phyloP scores from a whole-genome alignment of 495 filamentous ascomycete genomes.

The Sphaerosporella brunnea region DNA sequence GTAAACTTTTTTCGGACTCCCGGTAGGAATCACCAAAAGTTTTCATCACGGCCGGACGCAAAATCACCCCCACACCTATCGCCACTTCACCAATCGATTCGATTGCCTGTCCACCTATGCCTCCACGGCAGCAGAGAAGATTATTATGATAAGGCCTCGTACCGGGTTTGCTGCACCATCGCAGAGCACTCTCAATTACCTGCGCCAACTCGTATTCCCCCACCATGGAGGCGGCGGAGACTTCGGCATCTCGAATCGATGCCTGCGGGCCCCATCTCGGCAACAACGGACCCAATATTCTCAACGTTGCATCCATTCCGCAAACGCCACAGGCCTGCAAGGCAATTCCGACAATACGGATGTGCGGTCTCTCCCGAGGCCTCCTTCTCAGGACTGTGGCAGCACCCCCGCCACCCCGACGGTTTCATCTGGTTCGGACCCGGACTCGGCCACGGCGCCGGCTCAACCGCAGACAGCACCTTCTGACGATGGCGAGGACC shows the following conservation, averaged over 20 bases:
- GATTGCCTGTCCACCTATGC: constrained; percentile 2
- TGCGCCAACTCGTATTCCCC: constrained; percentile 20
- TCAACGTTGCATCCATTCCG: neutral
- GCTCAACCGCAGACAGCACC: too few relatives aligned
- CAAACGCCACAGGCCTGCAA: neutral
- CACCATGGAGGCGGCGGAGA: neutral
- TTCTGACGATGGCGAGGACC: too few relatives aligned
- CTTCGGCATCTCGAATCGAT: neutral
- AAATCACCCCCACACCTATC: neutral
- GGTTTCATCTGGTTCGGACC: too few relatives aligned
- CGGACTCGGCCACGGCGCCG: too few relatives aligned
- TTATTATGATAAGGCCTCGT: constrained; percentile 9
- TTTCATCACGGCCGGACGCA: neutral
- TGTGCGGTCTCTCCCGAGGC: too few relatives aligned
- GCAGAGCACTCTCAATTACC: constrained; percentile 18
- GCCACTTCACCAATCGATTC: neutral
- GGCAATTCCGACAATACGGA: too few relatives aligned
- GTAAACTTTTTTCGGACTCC: neutral
- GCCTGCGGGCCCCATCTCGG: neutral
- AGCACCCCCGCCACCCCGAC: too few relatives aligned
- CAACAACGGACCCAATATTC: neutral
- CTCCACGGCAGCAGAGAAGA: constrained; percentile 1
- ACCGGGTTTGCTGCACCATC: constrained; percentile 14
- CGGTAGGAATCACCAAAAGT: constrained; percentile 2
- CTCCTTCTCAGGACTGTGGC: too few relatives aligned